These are phyloP conservation scores for Phaeosphaeriaceae sp. DNA, from an alignment of 2,329 filamentous ascomycete genomes.

Conservation along the genomic window DNA sequence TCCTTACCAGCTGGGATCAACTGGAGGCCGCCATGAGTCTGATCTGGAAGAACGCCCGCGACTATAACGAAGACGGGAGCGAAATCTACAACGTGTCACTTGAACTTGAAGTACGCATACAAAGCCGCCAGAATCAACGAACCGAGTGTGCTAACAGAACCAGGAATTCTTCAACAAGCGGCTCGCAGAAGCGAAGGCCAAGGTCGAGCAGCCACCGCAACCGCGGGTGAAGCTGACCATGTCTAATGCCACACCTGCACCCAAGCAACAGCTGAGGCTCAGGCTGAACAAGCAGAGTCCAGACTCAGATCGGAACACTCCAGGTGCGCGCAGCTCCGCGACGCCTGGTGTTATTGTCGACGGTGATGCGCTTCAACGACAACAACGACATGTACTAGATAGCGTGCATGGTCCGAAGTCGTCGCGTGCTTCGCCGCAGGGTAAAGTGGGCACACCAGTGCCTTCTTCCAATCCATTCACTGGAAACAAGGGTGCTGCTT, in stretches of 20 bases:
- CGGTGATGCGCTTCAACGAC: constrained; percentile 61
- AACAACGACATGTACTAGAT: constrained; percentile 60
- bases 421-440: constrained; percentile 37
- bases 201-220: constrained; percentile 74
- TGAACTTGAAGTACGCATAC: constrained; percentile 73
- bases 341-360: constrained; percentile 62
- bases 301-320: constrained; percentile 50
- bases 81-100: constrained; percentile 80
- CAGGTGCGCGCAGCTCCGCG: constrained; percentile 49
- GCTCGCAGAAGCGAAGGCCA: constrained; percentile 74
- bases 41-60: constrained; percentile 87
- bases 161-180: constrained; percentile 74
- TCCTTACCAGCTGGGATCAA: constrained; percentile 82
- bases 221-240: constrained; percentile 85
- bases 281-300: constrained; percentile 56
- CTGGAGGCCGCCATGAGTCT: constrained; percentile 82
- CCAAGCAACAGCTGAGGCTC: constrained; percentile 67
- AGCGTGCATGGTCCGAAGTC: constrained; percentile 54
- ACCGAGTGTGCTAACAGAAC: constrained; percentile 20
- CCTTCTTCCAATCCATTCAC: constrained; percentile 37
- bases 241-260: constrained; percentile 44
- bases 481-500: constrained; percentile 31
- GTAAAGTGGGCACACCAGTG: constrained; percentile 34
- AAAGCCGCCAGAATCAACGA: neutral
- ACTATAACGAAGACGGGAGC: constrained; percentile 92